phyloP scores from a whole-genome alignment of 345 rosid species.

The Melastoma malabathricum region DNA sequence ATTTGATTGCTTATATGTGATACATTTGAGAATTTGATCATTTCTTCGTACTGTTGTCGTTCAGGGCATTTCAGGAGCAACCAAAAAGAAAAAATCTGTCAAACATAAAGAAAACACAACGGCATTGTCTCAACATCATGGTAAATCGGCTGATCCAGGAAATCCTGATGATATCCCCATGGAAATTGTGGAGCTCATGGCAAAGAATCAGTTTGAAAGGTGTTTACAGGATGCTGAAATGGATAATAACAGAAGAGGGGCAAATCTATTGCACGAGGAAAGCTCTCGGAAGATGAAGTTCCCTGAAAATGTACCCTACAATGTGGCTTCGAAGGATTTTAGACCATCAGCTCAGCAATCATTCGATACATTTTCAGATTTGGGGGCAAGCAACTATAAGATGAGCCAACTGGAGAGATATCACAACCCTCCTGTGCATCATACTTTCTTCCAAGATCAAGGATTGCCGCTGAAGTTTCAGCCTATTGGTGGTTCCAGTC shows the following conservation, averaged over 20 bases:
- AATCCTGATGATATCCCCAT: slow-evolving; percentile 57
- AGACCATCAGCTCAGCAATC: slow-evolving; percentile 22
- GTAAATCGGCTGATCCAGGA: slow-evolving; percentile 29
- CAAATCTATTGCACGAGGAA: no score
- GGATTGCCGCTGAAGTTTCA: slow-evolving; percentile 30
- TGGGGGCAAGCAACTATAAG: slow-evolving; percentile 11
- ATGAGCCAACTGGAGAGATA: slow-evolving; percentile 26
- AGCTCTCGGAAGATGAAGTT: no score
- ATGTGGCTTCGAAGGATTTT: slow-evolving; percentile 17
- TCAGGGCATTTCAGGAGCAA: slow-evolving; percentile 43
- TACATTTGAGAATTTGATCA: no score
- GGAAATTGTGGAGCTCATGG: slow-evolving; percentile 86
- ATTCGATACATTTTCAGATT: slow-evolving; percentile 28
- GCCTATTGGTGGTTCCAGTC: slow-evolving; percentile 22
- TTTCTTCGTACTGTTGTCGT: neutral
- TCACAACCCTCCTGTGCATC: slow-evolving; percentile 23
- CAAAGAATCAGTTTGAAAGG: slow-evolving; percentile 71
- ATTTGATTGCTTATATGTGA: no score
- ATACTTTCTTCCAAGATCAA: slow-evolving; percentile 24
- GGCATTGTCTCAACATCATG: slow-evolving; percentile 15
- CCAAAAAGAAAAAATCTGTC: slow-evolving; percentile 26
- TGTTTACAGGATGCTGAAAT: slow-evolving; percentile 50
- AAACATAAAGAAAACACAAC: slow-evolving; percentile 24
- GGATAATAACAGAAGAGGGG: slow-evolving; percentile 6
- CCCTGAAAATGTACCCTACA: slow-evolving; percentile 5